Evolutionary conservation across 2,329 filamentous ascomycete species (phyloP).

Genomic region (Madurella mycetomatis): DNA sequence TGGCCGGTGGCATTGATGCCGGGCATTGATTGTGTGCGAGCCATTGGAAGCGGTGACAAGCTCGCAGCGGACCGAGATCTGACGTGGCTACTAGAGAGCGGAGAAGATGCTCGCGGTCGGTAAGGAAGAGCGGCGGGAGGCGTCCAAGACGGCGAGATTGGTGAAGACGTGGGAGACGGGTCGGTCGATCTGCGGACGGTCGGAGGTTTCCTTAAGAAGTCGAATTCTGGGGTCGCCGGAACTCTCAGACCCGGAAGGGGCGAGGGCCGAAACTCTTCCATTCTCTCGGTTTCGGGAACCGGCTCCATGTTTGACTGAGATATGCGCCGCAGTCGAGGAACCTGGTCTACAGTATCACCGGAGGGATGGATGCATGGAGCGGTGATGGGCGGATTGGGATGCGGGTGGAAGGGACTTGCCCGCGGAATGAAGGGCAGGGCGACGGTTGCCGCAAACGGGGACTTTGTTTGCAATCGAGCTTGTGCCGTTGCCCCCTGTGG

Average conservation of each 20-base stretch:
- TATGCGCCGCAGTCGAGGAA: constrained; percentile 20
- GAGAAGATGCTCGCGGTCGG: constrained; percentile 59
- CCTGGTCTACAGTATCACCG: constrained; percentile 14
- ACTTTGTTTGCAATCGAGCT: constrained; percentile 6
- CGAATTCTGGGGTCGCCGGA: constrained; percentile 40
- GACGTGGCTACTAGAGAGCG: constrained; percentile 52
- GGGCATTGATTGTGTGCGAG: constrained; percentile 60
- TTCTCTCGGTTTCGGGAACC: constrained; percentile 63
- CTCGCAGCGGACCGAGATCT: constrained; percentile 56
- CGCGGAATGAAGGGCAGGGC: background rate
- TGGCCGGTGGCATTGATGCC: constrained; percentile 57
- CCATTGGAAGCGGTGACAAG: constrained; percentile 50
- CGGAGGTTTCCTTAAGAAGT: constrained; percentile 47
- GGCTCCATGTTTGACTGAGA: constrained; percentile 52
- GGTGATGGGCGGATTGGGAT: constrained; percentile 1
- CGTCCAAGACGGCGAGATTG: constrained; percentile 48
- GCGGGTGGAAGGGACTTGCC: background rate
- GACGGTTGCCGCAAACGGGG: background rate
- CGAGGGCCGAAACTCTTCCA: constrained; percentile 60
- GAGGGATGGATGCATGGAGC: constrained; percentile 8
- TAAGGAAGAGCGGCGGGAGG: constrained; percentile 48
- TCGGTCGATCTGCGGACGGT: constrained; percentile 57
- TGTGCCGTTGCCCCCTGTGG: background rate
- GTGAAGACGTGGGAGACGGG: constrained; percentile 46
- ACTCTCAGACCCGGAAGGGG: constrained; percentile 53